Evolutionary conservation across 495 filamentous ascomycete species (phyloP), one percentile per base, ranked within the genome.

Genomic region (Mytilinidion resinicola): DNA sequence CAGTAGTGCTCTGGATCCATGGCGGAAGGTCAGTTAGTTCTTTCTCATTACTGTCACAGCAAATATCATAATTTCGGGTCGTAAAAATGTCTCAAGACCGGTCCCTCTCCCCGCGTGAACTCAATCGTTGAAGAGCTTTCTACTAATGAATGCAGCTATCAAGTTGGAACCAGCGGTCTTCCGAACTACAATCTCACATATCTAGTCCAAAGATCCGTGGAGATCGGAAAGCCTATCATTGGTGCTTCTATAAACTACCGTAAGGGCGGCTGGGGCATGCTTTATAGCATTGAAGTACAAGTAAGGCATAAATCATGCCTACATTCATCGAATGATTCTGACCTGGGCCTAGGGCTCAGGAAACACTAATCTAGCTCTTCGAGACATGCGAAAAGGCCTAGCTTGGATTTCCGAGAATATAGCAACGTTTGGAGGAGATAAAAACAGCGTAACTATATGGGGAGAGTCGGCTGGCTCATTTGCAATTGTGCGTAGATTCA

Each of bases 161-260:
- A 67, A 49, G 64, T 63, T 14, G 64, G 64, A 1, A 67, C 64
- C 9, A 63, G 60, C 38, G 60, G 41, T 30, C 39, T 67, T 21
- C 57, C 64, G 9, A 43, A 63, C 34, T 67, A 67, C 50, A 67
- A 67, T 39, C 49, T 67, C 21, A 67, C 64, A 19, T 67, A 63
- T 17, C 37, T 67, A 12, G 64, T 63, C 2, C 53, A 63, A 44
- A 50, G 60, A 34, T 60, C 56, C 21, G 60, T 67, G 9, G 64
- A 60, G 15, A 59, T 67, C 30, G 60, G 60, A 19, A 57, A 63
- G 38, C 64, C 64, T 11, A 67, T 67, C 21, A 61, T 67, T 20
- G 64, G 46, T 0, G 42, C 64, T 11, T 60, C 56, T 42, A 67
- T 63, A 51, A 67, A 67, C 39, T 67, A 67, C 30, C 44, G 64